Evolutionary conservation across 2,329 filamentous ascomycete genomes (phyloP), one percentile per base, ranked within the genome.

Genomic region (Salinomyces thailandicus): DNA sequence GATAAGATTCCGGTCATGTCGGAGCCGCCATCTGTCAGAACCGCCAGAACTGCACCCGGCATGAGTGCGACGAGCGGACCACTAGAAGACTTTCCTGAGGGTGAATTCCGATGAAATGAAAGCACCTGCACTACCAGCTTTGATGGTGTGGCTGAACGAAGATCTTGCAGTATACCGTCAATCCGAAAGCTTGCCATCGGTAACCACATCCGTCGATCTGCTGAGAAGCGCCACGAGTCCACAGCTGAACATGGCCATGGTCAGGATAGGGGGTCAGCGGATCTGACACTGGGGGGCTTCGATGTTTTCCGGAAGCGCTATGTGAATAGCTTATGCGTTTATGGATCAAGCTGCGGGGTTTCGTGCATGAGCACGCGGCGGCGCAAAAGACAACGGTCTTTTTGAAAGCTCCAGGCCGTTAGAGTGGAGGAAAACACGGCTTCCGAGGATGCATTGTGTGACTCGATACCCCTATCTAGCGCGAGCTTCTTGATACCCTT

Each of bases 1-100:
- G 50, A 50, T 37, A 52, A 53, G 37, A 47, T 52, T 24, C 44
- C 44, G 9, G 49, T 52, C 11, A 33, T 39, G 19, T 28, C 36
- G 3, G 44, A 46, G 17, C 41, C 44, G 15, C 45, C 47, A 9
- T 35, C 42, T 15, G 38, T 55, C 29, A 39, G 41, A 18, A 18
- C 37, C 18, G 36, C 39, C 4, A 19, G 31, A 11, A 39, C 42
- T 12, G 48, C 50, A 18, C 51, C 51, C 2, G 52, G 51, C 15
- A 57, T 57, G 53, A 49, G 46, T 32, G 53, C 53, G 4, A 57
- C 53, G 8, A 51, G 47, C 13, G 53, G 53, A 5, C 53, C 53
- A 8, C 39, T 57, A 9, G 48, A 55, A 26, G 52, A 55, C 33
- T 55, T 50, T 32, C 46, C 46, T 19, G 43, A 42, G 15, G 40